These are phyloP conservation scores for Skeletonema grethae DNA, from an alignment of 108 stramenopile genomes.

Conservation along the genomic window DNA sequence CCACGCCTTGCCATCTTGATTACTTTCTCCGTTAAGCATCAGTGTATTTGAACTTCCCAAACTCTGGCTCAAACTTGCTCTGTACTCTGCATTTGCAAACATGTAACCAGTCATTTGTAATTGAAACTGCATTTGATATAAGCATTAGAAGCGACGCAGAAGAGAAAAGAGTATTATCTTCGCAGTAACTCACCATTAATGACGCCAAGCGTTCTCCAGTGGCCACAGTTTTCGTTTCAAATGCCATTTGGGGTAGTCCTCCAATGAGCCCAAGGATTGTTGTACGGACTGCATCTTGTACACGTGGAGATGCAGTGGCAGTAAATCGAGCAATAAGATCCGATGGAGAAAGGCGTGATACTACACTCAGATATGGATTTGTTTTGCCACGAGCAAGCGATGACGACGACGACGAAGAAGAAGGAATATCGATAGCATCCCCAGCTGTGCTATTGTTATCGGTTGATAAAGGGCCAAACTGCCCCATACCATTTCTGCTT, in stretches of 20 bases:
- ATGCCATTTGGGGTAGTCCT: slow-evolving; percentile 86
- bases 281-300: slow-evolving; percentile 89
- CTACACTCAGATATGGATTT: slow-evolving; percentile 82
- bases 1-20: slow-evolving; percentile 38
- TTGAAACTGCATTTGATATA: slow-evolving; percentile 43
- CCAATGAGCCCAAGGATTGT: slow-evolving; percentile 92
- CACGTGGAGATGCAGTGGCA: slow-evolving; percentile 74
- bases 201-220: slow-evolving; percentile 89
- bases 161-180: slow-evolving; percentile 54
- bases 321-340: slow-evolving; percentile 86
- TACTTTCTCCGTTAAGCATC: slow-evolving; percentile 39
- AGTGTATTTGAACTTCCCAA: slow-evolving; percentile 40
- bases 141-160: too few relatives aligned
- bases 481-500: background rate
- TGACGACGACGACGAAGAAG: background rate
- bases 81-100: slow-evolving; percentile 97
- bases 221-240: slow-evolving; percentile 89
- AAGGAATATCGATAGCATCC: slow-evolving; percentile 6
- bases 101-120: slow-evolving; percentile 97
- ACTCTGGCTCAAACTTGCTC: slow-evolving; percentile 71
- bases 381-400: slow-evolving; percentile 1
- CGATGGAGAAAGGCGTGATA: slow-evolving; percentile 73
- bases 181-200: slow-evolving; percentile 95
- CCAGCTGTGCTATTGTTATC: background rate
- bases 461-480: slow-evolving; percentile 6